A percentile compares a stretch with the other conserved stretches of the same genome.
These are phyloP conservation scores for Malus hybrid DNA, from an alignment of 331 rosid genomes.

Conservation along the genomic window DNA sequence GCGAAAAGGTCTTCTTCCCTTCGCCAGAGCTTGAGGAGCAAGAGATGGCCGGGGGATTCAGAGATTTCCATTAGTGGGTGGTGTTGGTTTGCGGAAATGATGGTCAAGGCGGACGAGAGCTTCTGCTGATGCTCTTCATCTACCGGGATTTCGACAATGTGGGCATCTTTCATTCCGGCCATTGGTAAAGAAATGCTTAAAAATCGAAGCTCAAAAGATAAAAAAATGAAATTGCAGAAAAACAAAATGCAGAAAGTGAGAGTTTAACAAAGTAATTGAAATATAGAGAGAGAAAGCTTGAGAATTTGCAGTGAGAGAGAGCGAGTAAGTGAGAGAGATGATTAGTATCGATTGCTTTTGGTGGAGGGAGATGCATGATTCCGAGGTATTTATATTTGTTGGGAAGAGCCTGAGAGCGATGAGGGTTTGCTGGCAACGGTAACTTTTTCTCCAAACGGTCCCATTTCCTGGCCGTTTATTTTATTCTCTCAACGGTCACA, in stretches of 20 bases:
- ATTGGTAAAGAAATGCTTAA: conserved; percentile 16
- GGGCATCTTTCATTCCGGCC: conserved; percentile 52
- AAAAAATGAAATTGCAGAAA: not conserved
- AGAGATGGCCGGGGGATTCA: conserved; percentile 65
- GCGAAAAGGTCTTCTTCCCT: conserved; percentile 68
- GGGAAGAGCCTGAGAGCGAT: conserved; percentile 1
- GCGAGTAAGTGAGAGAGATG: not conserved
- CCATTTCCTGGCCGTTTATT: not conserved
- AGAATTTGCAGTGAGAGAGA: not conserved
- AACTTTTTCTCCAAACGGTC: conserved; percentile 25
- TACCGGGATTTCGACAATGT: conserved; percentile 66
- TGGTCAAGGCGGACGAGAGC: conserved; percentile 14
- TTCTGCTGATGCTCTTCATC: conserved; percentile 55
- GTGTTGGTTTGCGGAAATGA: conserved; percentile 53
- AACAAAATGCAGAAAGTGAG: not conserved
- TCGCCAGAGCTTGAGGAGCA: conserved; percentile 83
- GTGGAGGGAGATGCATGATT: not conserved
- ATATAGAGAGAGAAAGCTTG: not conserved
- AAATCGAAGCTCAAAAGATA: too few relatives aligned
- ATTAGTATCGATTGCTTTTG: conserved; percentile 2
- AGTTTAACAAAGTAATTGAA: not conserved
- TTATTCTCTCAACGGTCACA: not conserved
- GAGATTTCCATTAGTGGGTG: conserved; percentile 82
- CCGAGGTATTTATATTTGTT: not conserved
- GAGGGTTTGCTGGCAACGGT: conserved; percentile 12